A percentile compares a stretch with the other conserved stretches of the same genome.
Conservation (phyloP, 768 basidiomycete genomes). For the Clavaria fumosa region DNA sequence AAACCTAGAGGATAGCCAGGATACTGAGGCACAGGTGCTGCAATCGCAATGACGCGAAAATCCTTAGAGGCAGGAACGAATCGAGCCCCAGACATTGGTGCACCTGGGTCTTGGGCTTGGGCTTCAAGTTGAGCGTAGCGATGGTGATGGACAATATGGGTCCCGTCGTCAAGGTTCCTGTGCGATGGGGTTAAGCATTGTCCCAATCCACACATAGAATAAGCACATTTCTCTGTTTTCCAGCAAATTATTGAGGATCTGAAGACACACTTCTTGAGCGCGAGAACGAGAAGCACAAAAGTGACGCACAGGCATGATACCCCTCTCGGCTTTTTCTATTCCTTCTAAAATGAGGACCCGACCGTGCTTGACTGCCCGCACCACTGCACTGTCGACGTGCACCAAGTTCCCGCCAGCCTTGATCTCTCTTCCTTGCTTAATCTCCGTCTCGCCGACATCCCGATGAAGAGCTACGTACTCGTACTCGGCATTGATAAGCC, state of each 20-base stretch:
- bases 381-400: slow-evolving; percentile 56
- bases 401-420: slow-evolving; percentile 41
- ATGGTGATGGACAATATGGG: slow-evolving; percentile 51
- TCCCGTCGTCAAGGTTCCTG: slow-evolving; percentile 57
- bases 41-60: slow-evolving; percentile 56
- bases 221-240: slow-evolving; percentile 57
- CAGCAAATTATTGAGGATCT: slow-evolving; percentile 50
- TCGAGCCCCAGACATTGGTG: slow-evolving; percentile 22
- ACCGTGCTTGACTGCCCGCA: slow-evolving; percentile 49
- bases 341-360: slow-evolving; percentile 52
- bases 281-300: no score
- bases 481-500: slow-evolving; percentile 50
- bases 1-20: slow-evolving; percentile 47
- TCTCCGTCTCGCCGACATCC: slow-evolving; percentile 57
- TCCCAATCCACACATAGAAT: background rate
- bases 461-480: slow-evolving; percentile 53
- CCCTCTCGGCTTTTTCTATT: slow-evolving; percentile 57
- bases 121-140: slow-evolving; percentile 37
- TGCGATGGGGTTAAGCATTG: background rate
- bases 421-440: slow-evolving; percentile 60
- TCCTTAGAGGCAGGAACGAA: slow-evolving; percentile 54
- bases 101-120: slow-evolving; percentile 13
- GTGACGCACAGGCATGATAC: slow-evolving; percentile 48
- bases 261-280: no score
- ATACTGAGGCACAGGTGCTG: slow-evolving; percentile 53